Conservation (phyloP, 257 asterid genomes). For the Apocynum venetum region DNA sequence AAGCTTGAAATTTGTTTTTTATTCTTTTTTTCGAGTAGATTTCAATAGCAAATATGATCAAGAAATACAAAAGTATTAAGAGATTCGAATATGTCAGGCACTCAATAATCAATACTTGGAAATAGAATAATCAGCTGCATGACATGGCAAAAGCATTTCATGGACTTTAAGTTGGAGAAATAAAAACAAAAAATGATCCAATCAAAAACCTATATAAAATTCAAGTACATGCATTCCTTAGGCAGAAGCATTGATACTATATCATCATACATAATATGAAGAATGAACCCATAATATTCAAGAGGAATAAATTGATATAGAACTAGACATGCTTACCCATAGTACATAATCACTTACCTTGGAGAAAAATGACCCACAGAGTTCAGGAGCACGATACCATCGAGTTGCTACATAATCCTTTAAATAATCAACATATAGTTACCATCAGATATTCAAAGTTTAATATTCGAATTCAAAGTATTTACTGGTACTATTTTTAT, state of each 20-base stretch:
- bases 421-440: conserved; percentile 22
- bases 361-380: conserved; percentile 96
- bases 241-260: background rate
- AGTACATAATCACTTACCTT: conserved; percentile 53
- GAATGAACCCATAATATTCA: background rate
- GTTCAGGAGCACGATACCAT: conserved; percentile 99
- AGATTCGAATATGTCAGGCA: background rate
- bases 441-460: conserved; percentile 2
- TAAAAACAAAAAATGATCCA: background rate
- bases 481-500: background rate
- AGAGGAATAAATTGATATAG: background rate
- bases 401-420: conserved; percentile 99
- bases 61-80: background rate
- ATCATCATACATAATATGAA: background rate
- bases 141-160: background rate
- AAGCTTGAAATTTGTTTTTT: background rate
- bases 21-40: background rate
- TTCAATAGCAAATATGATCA: background rate
- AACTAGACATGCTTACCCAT: conserved; percentile 11
- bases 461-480: background rate
- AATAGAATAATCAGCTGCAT: background rate
- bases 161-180: background rate
- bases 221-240: background rate
- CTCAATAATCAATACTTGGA: background rate
- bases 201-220: background rate